phyloP scores from a whole-genome alignment of 2,329 filamentous ascomycete genomes.

The Periglandula ipomoeae region DNA sequence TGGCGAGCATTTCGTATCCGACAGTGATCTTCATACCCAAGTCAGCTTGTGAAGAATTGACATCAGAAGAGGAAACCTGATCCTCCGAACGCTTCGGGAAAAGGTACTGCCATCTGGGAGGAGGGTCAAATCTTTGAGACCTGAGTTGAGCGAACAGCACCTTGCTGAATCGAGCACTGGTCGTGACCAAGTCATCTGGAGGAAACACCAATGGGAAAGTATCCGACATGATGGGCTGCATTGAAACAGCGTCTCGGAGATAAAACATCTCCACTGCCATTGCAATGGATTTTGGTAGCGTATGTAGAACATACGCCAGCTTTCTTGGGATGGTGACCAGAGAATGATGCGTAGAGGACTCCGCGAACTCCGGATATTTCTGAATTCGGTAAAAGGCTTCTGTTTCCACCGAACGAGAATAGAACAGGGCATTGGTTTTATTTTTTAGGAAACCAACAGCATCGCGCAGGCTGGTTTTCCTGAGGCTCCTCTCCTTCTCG shows the following conservation, averaged over 20 bases:
- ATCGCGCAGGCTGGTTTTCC: slow-evolving; percentile 49
- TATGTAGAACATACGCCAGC: slow-evolving; percentile 69
- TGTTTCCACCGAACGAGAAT: slow-evolving; percentile 66
- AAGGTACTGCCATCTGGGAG: slow-evolving; percentile 36
- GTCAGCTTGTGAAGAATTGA: slow-evolving; percentile 36
- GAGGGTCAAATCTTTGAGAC: slow-evolving; percentile 71
- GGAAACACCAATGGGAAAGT: slow-evolving; percentile 53
- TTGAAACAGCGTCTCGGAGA: slow-evolving; percentile 68
- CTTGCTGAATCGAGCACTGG: slow-evolving; percentile 76
- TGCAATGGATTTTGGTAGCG: slow-evolving; percentile 66
- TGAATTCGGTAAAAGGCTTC: slow-evolving; percentile 85
- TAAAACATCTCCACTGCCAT: slow-evolving; percentile 89
- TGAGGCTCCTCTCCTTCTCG: not conserved
- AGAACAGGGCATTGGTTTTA: slow-evolving; percentile 50
- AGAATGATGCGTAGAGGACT: slow-evolving; percentile 66
- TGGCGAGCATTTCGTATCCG: slow-evolving; percentile 81
- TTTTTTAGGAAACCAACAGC: slow-evolving; percentile 53
- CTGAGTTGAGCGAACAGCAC: slow-evolving; percentile 85
- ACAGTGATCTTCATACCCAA: slow-evolving; percentile 83
- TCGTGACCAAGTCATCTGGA: slow-evolving; percentile 68
- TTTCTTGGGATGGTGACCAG: slow-evolving; percentile 69
- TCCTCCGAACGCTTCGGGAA: slow-evolving; percentile 14
- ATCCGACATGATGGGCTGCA: slow-evolving; percentile 57
- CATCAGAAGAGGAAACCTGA: slow-evolving; percentile 10
- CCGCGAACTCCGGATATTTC: slow-evolving; percentile 72